Evolutionary conservation across 2,329 filamentous ascomycete species (phyloP).

Genomic region (Acrocalymma vagum): DNA sequence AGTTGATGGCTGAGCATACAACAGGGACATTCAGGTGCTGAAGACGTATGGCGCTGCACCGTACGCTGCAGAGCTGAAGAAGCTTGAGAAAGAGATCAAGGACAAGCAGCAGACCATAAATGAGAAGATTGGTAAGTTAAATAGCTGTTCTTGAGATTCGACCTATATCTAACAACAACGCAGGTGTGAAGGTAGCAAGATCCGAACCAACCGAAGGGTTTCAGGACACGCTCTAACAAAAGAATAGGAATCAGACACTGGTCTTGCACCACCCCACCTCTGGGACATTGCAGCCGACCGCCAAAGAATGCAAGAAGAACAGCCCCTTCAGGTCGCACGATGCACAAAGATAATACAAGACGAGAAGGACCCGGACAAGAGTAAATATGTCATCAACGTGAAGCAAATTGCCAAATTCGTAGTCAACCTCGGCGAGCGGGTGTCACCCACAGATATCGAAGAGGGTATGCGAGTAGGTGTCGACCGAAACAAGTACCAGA

Average conservation of each 20-base stretch:
- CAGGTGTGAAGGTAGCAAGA: constrained; percentile 70
- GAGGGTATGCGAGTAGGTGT: constrained; percentile 99
- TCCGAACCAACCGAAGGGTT: neutral
- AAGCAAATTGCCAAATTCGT: constrained; percentile 99
- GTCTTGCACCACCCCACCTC: constrained; percentile 95
- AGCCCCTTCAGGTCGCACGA: constrained; percentile 94
- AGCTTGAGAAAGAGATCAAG: constrained; percentile 99
- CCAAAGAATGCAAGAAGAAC: constrained; percentile 98
- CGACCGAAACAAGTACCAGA: constrained; percentile 99
- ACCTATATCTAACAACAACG: constrained; percentile 23
- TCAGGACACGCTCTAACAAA: constrained; percentile 12
- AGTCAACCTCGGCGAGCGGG: constrained; percentile 94
- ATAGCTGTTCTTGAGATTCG: neutral
- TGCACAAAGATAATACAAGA: constrained; percentile 99
- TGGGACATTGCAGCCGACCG: constrained; percentile 98
- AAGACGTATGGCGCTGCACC: constrained; percentile 99
- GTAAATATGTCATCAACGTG: constrained; percentile 99
- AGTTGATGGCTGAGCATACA: constrained; percentile 39
- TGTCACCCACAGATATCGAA: constrained; percentile 98
- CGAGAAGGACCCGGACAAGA: constrained; percentile 95
- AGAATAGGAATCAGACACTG: constrained; percentile 91
- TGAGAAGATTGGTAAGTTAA: constrained; percentile 82
- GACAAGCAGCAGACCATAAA: constrained; percentile 98
- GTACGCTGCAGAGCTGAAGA: constrained; percentile 92
- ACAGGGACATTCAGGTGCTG: constrained; percentile 96